Evolutionary conservation across 1,284 basidiomycete species (phyloP).

Genomic region (Leccinum subatratum): DNA sequence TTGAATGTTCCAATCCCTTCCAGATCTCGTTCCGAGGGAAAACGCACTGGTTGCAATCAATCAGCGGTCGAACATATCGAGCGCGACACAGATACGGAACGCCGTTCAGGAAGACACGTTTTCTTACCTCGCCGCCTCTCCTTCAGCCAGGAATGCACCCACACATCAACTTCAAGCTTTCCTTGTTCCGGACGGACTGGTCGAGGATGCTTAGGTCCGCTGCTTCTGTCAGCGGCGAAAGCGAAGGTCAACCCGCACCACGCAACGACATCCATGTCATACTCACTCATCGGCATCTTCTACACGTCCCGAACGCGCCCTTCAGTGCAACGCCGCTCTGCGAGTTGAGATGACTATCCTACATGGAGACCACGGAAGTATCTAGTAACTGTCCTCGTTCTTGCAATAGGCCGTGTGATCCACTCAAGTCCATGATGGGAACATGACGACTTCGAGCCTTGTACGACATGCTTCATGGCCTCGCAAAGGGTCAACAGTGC

Average conservation of each 20-base stretch:
- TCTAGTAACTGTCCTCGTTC: slow-evolving; percentile 72
- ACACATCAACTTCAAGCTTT: too few relatives aligned
- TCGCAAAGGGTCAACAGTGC: slow-evolving; percentile 78
- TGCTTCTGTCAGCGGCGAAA: slow-evolving; percentile 38
- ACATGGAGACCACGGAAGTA: slow-evolving; percentile 54
- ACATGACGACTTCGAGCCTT: slow-evolving; percentile 74
- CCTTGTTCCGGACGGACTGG: slow-evolving; percentile 56
- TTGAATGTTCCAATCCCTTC: too few relatives aligned
- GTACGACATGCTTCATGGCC: slow-evolving; percentile 86
- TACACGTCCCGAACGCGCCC: slow-evolving; percentile 71
- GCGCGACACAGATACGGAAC: slow-evolving; percentile 76
- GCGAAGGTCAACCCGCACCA: slow-evolving; percentile 38
- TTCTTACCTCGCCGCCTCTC: slow-evolving; percentile 63
- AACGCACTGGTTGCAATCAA: too few relatives aligned
- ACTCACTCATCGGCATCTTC: slow-evolving; percentile 76
- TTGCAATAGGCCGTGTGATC: slow-evolving; percentile 85
- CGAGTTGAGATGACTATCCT: slow-evolving; percentile 45
- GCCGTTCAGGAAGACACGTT: slow-evolving; percentile 83
- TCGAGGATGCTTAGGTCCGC: slow-evolving; percentile 48
- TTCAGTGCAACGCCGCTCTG: slow-evolving; percentile 61
- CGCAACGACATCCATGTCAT: slow-evolving; percentile 83
- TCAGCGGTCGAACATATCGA: too few relatives aligned
- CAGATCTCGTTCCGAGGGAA: too few relatives aligned
- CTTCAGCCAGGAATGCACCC: slow-evolving; percentile 45
- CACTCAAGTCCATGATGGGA: slow-evolving; percentile 67